Evolutionary conservation across 2,329 filamentous ascomycete species (phyloP), one percentile per base, ranked within the genome.

Genomic region (Aspergillus transmontanensis): DNA sequence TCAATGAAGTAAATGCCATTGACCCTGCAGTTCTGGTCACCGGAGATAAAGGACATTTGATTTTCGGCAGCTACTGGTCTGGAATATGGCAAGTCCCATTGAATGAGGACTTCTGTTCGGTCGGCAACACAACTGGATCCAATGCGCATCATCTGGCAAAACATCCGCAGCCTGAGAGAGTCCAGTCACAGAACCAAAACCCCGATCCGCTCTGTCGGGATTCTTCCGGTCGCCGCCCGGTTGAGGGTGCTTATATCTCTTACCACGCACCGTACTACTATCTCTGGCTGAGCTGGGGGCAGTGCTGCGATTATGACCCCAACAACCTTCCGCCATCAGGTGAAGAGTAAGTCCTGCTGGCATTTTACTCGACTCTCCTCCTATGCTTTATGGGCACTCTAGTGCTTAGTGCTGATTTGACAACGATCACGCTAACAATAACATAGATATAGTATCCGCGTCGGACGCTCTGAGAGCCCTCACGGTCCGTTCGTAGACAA

Each of bases 61-160:
- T 81, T 58, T 92, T 90, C 64, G 90, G 89, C 50, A 89, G 86
- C 50, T 92, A 90, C 81, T 92, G 89, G 88, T 77, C 79, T 6
- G 85, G 88, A 67, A 83, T 91, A 66, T 90, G 86, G 80, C 85
- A 88, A 71, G 84, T 87, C 1, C 75, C 80, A 41, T 81, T 90
- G 63, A 64, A 63, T 10, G 43, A 66, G 2, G 70, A 74, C 48
- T 58, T 75, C 11, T 50, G 76, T 14, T 72, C 72, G 1, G 57
- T 65, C 1, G 61, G 59, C 11, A 69, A 64, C 19, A 70, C 64
- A 2, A 66, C 68, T 1, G n/a, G 66, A 6, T 68, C 72, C 5
- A 67, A 74, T 56, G 71, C 70, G 4, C 64, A 63, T 5, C 75
- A 77, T 64, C 63, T 78, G 26, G 74, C 74, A 10, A 71, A 67